Percentiles rank a stretch among this genome's conserved stretches.
These are phyloP conservation scores for Fraxinus dipetala DNA, from an alignment of 305 asterid species.

Conservation along the genomic window DNA sequence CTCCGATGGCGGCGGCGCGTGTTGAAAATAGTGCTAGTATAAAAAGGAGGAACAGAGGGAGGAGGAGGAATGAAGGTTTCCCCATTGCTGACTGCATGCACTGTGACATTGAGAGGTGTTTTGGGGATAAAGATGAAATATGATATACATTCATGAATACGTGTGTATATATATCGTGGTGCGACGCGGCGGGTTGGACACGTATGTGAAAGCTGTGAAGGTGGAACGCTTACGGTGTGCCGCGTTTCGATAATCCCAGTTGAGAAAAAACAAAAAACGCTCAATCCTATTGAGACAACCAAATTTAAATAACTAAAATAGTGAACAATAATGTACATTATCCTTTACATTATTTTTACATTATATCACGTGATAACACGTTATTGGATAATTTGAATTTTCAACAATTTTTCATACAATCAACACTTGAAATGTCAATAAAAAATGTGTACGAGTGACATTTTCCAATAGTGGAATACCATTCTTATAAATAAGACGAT, in stretches of 20 bases:
- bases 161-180: neutral
- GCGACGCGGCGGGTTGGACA: neutral
- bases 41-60: slow-evolving; percentile 7
- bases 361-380: no score
- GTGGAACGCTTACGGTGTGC: neutral
- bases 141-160: neutral
- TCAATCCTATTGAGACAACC: no score
- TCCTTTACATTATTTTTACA: no score
- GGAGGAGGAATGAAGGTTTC: slow-evolving; percentile 8
- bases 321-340: no score
- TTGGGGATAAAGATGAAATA: neutral
- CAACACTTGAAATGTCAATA: no score
- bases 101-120: neutral
- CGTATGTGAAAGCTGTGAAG: neutral
- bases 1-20: slow-evolving; percentile 14
- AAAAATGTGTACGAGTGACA: no score
- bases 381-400: no score
- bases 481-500: no score
- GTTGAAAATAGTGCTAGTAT: slow-evolving; percentile 1
- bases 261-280: neutral
- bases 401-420: no score
- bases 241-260: neutral
- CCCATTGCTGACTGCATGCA: slow-evolving; percentile 12
- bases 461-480: no score
- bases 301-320: no score